Base-by-base conservation (phyloP, 441 rosid species). In the Macaranga tanarius region DNA sequence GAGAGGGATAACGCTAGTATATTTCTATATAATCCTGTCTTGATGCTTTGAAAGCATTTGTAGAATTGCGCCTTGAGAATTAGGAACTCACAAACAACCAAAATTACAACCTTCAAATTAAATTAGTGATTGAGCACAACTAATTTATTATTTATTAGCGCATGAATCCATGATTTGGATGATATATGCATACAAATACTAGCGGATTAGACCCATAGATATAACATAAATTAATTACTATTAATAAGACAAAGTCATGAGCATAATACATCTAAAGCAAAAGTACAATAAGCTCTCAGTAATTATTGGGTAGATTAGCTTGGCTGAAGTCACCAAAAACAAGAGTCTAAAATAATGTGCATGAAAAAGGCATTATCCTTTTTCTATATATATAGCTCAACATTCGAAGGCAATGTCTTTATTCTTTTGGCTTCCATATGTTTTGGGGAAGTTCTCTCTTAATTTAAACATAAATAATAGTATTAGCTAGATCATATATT, bases 341-440 rank as follows among this genome's bases (percentile, higher is more conserved):
- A n/a, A n/a, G 0, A 16, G 11, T 57, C 16, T 59, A 70, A 59
- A 60, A n/a, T 7, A 28, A 48, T 28, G n/a, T 55, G 71, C 79
- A 71, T 44, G 57, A 70, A 70, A 74, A 67, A 59, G 51, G 69
- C 38, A 19, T 63, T 45, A 26, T 34, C 65, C 66, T 72, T 71
- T 79, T 7, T 20, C 31, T 11, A 50, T 44, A 75, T 47, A 77
- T 44, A 77, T 47, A 79, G 86, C 90, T 77, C 85, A 72, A 83
- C 73, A 76, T 83, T 80, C 85, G 79, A 85, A 75, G 85, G 64
- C 56, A 40, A 40, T 82, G 86, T 75, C 83, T 62, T 50, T 48
- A 77, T 66, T 58, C 80, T 70, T 78, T 81, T 84, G 88, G 77
- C 79, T 64, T 81, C 79, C 84, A 63, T 81, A 73, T 79, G 78